Percentiles rank a stretch among this genome's conserved stretches.
phyloP scores from a whole-genome alignment of 139 green algal species.

The Dunaliella primolecta region DNA sequence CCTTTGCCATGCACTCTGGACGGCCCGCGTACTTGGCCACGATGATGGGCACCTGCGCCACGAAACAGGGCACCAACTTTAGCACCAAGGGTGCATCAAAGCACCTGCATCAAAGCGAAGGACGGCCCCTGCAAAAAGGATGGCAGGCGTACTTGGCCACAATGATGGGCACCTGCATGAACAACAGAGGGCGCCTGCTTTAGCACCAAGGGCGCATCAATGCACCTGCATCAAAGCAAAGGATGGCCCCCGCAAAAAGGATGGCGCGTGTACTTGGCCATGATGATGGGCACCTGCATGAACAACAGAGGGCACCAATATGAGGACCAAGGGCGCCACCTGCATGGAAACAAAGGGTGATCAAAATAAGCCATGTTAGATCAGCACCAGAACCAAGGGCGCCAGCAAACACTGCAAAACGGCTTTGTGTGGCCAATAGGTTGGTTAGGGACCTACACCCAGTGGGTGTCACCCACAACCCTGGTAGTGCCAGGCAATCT shows the following conservation, averaged over 20 bases:
- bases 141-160: neutral
- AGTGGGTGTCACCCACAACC: too few relatives aligned
- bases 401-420: neutral
- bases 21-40: conserved; percentile 49
- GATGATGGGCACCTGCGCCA: conserved; percentile 39
- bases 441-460: neutral
- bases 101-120: too few relatives aligned
- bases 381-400: neutral
- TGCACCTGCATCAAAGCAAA: neutral
- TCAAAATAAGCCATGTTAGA: neutral
- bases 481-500: too few relatives aligned
- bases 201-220: neutral
- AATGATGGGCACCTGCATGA: neutral
- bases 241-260: neutral
- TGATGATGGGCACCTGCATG: neutral
- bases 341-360: neutral
- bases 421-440: neutral
- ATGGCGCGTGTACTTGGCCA: neutral
- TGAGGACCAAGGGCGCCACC: neutral
- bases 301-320: neutral
- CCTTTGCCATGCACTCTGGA: conserved; percentile 30
- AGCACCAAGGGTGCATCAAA: too few relatives aligned
- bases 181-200: neutral
- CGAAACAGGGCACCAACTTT: too few relatives aligned
- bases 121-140: too few relatives aligned